Base-by-base conservation (phyloP, 768 basidiomycete genomes). In the Cystobasidiopsis lactophilus region DNA sequence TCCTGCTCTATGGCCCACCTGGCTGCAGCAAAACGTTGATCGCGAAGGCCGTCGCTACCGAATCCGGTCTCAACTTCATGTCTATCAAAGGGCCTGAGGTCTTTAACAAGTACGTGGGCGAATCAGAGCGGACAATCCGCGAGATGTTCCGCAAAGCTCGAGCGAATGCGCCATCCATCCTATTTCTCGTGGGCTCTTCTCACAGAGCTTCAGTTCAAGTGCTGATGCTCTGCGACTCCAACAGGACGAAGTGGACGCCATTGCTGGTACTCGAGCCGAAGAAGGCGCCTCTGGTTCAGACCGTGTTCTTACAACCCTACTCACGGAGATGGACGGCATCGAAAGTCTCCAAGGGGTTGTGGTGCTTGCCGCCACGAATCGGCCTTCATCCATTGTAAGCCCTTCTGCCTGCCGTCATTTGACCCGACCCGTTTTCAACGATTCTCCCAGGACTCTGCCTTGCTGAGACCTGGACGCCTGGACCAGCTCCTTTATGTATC, bases 291-390 rank as follows among this genome's bases (percentile, higher is more conserved):
- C 69, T 2, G 77, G 77, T 39, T 66, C 69, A 4, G 81, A 85
- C 59, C 88, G 93, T 7, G 85, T 95, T 13, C 72, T 98, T 7
- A 89, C 89, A 1, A 91, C 79, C 55, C 71, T 98, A 13, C 65
- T 98, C 52, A 96, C 91, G 63, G 93, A 98, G 64, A 96, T 96
- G 86, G 93, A 96, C 63, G 93, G 93, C 19, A 82, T 96, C 0
- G 85, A 95, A 66, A 86, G 91, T 67, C 71, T 96, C 19, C 71
- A 81, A 18, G 88, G 89, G 0, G 93, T 98, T n/a, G 89, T 85
- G 0, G 76, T 95, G 31, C 76, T 98, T 10, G 93, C 86, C 1
- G 93, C 93, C 0, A 98, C 93, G 13, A 96, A 98, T 64, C 69
- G 89, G 52, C 93, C 93, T 7, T 88, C 93, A 56, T 77, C 77